Percentiles rank a stretch among this genome's conserved stretches.
Conservation (phyloP, 352 stramenopile genomes). For the Phytophthora lateralis region DNA sequence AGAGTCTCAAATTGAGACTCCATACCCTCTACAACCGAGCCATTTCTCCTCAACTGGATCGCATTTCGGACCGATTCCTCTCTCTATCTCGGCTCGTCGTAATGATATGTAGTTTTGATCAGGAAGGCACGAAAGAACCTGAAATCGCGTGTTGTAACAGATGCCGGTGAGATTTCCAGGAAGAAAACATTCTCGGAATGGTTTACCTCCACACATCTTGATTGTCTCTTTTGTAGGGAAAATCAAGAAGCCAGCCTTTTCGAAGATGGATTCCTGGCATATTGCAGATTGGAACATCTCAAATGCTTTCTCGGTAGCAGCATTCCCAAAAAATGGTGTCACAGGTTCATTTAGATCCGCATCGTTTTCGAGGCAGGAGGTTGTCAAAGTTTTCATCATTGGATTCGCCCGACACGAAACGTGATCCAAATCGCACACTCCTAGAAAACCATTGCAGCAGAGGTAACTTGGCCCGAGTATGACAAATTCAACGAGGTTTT, state of each 20-base stretch:
- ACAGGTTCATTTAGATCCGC: too few species aligned
- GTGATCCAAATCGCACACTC: slow-evolving; percentile 15
- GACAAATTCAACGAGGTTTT: slow-evolving; percentile 21
- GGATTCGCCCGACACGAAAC: slow-evolving; percentile 12
- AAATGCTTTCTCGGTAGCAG: not conserved
- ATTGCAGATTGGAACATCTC: not conserved
- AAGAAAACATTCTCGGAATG: slow-evolving; percentile 5
- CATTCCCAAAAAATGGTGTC: too few species aligned
- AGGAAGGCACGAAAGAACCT: slow-evolving; percentile 32
- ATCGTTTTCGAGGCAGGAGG: not conserved
- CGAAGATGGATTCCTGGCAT: not conserved
- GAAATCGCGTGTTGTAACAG: slow-evolving; percentile 24
- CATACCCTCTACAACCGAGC: slow-evolving; percentile 28
- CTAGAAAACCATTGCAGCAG: slow-evolving; percentile 25
- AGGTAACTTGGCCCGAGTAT: slow-evolving; percentile 13
- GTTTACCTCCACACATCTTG: slow-evolving; percentile 29
- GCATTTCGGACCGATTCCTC: slow-evolving; percentile 21
- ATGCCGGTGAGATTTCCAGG: slow-evolving; percentile 16
- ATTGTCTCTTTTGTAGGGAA: slow-evolving; percentile 11
- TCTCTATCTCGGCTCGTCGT: slow-evolving; percentile 27
- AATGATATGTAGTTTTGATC: slow-evolving; percentile 29
- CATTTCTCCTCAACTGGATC: slow-evolving; percentile 36
- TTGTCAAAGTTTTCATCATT: not conserved
- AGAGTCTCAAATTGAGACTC: too few species aligned
- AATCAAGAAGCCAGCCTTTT: slow-evolving; percentile 1